Percentiles rank a stretch among this genome's conserved stretches.
Evolutionary conservation across 2,329 filamentous ascomycete genomes (phyloP).

Genomic region (Ophiosphaerella korrae): DNA sequence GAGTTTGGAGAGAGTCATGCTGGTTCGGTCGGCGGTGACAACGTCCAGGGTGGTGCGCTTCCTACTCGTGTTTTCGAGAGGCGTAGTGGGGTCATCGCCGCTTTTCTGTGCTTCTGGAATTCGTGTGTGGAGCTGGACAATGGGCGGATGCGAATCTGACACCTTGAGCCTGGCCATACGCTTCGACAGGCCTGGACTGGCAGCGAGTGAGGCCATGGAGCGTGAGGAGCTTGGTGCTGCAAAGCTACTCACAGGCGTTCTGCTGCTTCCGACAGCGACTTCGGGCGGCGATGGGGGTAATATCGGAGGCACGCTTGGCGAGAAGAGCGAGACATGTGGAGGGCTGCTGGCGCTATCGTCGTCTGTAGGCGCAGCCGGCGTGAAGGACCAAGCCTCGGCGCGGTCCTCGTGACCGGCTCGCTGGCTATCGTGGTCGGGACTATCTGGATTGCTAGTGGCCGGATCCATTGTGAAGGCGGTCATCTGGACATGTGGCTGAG

Average conservation of each 20-base stretch:
- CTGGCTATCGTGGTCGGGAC: slow-evolving; percentile 14
- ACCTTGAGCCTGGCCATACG: slow-evolving; percentile 35
- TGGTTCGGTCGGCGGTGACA: slow-evolving; percentile 44
- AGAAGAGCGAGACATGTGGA: slow-evolving; percentile 36
- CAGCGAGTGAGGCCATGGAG: slow-evolving; percentile 35
- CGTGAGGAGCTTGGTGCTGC: slow-evolving; percentile 32
- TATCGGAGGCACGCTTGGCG: slow-evolving; percentile 25
- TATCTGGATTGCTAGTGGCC: slow-evolving; percentile 17
- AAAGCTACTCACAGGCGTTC: slow-evolving; percentile 15
- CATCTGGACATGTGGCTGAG: slow-evolving; percentile 10
- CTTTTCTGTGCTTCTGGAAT: slow-evolving; percentile 55
- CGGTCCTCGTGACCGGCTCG: slow-evolving; percentile 14
- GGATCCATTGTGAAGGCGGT: slow-evolving; percentile 19
- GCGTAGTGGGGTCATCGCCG: slow-evolving; percentile 54
- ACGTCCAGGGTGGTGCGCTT: slow-evolving; percentile 34
- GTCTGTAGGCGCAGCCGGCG: slow-evolving; percentile 13
- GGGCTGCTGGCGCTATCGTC: slow-evolving; percentile 14
- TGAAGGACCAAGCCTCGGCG: slow-evolving; percentile 19
- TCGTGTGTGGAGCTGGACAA: slow-evolving; percentile 36
- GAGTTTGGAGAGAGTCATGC: slow-evolving; percentile 51
- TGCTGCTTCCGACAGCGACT: slow-evolving; percentile 6
- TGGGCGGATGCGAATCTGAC: slow-evolving; percentile 33
- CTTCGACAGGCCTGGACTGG: slow-evolving; percentile 30
- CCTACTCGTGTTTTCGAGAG: slow-evolving; percentile 38
- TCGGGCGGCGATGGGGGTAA: slow-evolving; percentile 18